A percentile compares a stretch with the other conserved stretches of the same genome.
phyloP scores from a whole-genome alignment of 768 basidiomycete species.

The Exidia glandulosa region DNA sequence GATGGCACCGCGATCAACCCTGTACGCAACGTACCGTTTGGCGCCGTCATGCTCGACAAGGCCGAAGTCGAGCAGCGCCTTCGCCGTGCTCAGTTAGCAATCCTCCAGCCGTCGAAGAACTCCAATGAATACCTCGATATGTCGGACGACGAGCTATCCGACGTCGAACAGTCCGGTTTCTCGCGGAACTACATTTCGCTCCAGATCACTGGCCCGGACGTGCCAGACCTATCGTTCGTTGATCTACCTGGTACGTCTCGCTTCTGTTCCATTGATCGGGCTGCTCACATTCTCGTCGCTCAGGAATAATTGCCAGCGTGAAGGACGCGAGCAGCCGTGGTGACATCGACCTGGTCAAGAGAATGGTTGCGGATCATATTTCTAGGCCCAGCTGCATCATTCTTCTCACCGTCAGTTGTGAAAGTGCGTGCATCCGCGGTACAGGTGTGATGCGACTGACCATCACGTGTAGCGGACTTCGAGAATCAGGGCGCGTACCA shows the following conservation, averaged over 20 bases:
- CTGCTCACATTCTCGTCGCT: neutral
- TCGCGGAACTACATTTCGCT: constrained; percentile 47
- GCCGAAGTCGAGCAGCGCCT: constrained; percentile 10
- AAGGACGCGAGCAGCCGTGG: constrained; percentile 34
- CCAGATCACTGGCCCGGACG: constrained; percentile 45
- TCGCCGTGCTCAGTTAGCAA: constrained; percentile 11
- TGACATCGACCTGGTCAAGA: constrained; percentile 53
- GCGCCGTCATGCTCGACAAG: neutral
- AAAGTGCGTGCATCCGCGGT: constrained; percentile 34
- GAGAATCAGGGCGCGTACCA: constrained; percentile 68
- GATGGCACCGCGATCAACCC: neutral
- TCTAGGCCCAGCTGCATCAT: constrained; percentile 50
- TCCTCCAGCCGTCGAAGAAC: constrained; percentile 8
- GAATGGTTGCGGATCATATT: constrained; percentile 49
- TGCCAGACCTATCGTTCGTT: constrained; percentile 54
- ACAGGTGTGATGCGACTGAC: neutral
- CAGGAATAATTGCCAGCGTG: constrained; percentile 51
- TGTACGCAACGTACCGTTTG: constrained; percentile 8
- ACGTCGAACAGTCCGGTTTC: constrained; percentile 25
- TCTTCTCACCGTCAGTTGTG: constrained; percentile 51
- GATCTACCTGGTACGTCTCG: constrained; percentile 41
- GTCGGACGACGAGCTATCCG: neutral
- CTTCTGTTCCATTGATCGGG: neutral
- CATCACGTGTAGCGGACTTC: constrained; percentile 46
- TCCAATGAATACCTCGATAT: constrained; percentile 2